Conservation (phyloP, 345 rosid species). For the Salix dunnii region DNA sequence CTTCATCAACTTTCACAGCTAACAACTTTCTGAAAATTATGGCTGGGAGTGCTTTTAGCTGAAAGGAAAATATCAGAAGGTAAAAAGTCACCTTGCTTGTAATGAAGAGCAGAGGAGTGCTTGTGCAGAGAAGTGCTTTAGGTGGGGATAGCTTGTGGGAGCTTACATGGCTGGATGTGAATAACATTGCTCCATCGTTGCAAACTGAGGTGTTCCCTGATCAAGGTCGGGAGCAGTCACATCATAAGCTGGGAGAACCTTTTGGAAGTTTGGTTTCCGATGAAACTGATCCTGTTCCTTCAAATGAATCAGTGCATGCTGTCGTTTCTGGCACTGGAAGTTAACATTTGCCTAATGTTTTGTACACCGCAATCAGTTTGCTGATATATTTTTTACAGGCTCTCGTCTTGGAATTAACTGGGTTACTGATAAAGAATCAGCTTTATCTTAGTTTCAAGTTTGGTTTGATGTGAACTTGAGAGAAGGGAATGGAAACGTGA, state of each 20-base stretch:
- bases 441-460: background rate
- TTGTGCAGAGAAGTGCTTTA: slow-evolving; percentile 65
- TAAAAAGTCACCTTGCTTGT: slow-evolving; percentile 71
- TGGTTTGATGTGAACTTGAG: background rate
- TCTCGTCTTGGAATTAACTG: background rate
- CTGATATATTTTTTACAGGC: slow-evolving; percentile 13
- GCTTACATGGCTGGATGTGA: slow-evolving; percentile 90
- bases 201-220: slow-evolving; percentile 87
- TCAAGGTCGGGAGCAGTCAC: slow-evolving; percentile 44
- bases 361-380: slow-evolving; percentile 10
- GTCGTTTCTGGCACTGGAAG: slow-evolving; percentile 37
- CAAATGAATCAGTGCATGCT: slow-evolving; percentile 39
- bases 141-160: slow-evolving; percentile 99
- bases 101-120: slow-evolving; percentile 88
- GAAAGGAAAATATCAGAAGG: slow-evolving; percentile 95
- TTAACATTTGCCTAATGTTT: slow-evolving; percentile 6
- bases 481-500: too few species aligned
- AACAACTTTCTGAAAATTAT: slow-evolving; percentile 83
- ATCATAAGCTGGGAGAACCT: slow-evolving; percentile 21
- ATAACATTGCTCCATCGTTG: slow-evolving; percentile 72
- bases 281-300: slow-evolving; percentile 33
- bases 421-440: slow-evolving; percentile 6
- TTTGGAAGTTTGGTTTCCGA: slow-evolving; percentile 31
- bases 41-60: slow-evolving; percentile 85
- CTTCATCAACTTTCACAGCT: slow-evolving; percentile 66